Evolutionary conservation across 768 basidiomycete genomes (phyloP).

Genomic region (Lentinula aciculospora): DNA sequence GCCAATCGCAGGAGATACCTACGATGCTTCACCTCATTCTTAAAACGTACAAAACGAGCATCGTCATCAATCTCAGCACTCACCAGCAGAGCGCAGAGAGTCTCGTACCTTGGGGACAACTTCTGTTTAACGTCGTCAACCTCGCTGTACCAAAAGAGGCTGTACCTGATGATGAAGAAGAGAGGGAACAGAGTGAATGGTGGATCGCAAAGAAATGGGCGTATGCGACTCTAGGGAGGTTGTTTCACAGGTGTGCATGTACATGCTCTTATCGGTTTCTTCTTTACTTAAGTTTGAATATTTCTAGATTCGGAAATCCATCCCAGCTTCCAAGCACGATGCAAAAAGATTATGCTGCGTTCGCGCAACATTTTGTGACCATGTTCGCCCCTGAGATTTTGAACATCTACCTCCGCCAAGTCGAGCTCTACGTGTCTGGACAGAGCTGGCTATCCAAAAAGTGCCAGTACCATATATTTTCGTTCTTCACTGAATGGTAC

Average conservation of each 20-base stretch:
- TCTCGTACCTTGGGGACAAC: constrained; percentile 82
- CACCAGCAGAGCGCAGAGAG: constrained; percentile 75
- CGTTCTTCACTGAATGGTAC: constrained; percentile 86
- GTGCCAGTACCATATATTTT: constrained; percentile 77
- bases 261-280: background rate
- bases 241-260: constrained; percentile 61
- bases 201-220: constrained; percentile 96
- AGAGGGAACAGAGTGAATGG: constrained; percentile 78
- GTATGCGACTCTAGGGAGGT: constrained; percentile 67
- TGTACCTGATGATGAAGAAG: constrained; percentile 68
- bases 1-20: constrained; percentile 67
- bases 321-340: constrained; percentile 75
- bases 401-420: constrained; percentile 66
- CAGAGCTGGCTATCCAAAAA: constrained; percentile 80
- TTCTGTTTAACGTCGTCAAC: constrained; percentile 78
- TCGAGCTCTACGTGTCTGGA: constrained; percentile 68
- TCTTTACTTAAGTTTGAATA: background rate
- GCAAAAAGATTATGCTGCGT: constrained; percentile 61
- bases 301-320: constrained; percentile 75
- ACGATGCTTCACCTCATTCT: constrained; percentile 82
- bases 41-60: constrained; percentile 81
- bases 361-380: constrained; percentile 73
- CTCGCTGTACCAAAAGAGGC: constrained; percentile 58
- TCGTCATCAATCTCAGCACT: constrained; percentile 62
- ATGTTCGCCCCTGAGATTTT: constrained; percentile 85